Evolutionary conservation across 768 basidiomycete genomes (phyloP), one percentile per base, ranked within the genome.

Genomic region (Russula olivacea): DNA sequence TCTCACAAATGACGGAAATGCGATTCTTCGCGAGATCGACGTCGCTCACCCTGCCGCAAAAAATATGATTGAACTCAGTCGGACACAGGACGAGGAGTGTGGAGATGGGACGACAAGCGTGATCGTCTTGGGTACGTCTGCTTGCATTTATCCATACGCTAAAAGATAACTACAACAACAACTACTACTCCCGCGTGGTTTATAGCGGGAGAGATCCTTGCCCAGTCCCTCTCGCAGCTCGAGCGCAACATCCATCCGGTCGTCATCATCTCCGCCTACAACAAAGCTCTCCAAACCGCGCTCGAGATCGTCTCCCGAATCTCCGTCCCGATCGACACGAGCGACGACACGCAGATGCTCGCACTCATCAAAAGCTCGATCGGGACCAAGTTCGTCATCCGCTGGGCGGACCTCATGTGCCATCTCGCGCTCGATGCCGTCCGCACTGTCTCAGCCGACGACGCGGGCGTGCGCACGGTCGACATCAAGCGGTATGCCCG

Each of bases 351-450:
- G 21, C 87, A 94, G 70, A 98, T 98, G 96, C 85, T 98, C 59
- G 81, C 90, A 6, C 84, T 99, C 70, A 98, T 99, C 83, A 97
- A 97, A 75, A 96, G 92, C 0, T 96, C 93, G 43, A 97, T 98
- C 76, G 97, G 97, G 19, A 98, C 97, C 51, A 98, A 98, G 75
- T 98, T 98, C 72, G 93, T 94, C 69, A 86, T 85, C 32, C 86
- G 97, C 45, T 98, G 97, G 97, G 88, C 88, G 0, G 94, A 96
- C 72, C 86, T 98, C 66, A 99, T 98, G 97, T 98, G 96, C 76
- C 83, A 79, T 66, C 87, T 99, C 55, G 97, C 97, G 0, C 79
- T 99, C 17, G 83, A 96, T 67, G 96, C 97, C 4, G 91, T 98
- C 8, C 86, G 89, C 19, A 92, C 86, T 4, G 96, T 99, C 56